phyloP scores from a whole-genome alignment of 805 yeast genomes.

The Yarrowia alimentaria region DNA sequence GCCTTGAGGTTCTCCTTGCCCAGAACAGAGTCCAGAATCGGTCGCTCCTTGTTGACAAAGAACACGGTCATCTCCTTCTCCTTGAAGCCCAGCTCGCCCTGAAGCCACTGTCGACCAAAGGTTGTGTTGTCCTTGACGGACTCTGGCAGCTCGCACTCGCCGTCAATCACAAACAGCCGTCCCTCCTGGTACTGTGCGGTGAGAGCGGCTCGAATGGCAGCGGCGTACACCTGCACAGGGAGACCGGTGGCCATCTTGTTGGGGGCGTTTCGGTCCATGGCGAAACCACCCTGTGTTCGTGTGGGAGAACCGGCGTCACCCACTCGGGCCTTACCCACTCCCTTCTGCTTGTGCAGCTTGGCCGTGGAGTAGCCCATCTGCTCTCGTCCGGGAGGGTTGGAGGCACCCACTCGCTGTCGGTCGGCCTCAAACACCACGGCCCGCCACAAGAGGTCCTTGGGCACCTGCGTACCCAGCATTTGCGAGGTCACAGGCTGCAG shows the following conservation, averaged over 20 bases:
- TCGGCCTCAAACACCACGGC: slow-evolving; percentile 93
- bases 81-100: slow-evolving; percentile 17
- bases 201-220: slow-evolving; percentile 78
- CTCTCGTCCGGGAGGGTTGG: slow-evolving; percentile 80
- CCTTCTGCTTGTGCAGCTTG: slow-evolving; percentile 86
- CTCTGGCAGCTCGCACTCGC: slow-evolving; percentile 29
- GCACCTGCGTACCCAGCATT: slow-evolving; percentile 69
- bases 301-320: slow-evolving; percentile 96
- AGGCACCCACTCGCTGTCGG: slow-evolving; percentile 81
- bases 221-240: slow-evolving; percentile 67
- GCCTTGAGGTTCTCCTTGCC: slow-evolving; percentile 42
- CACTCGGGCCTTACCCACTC: slow-evolving; percentile 89
- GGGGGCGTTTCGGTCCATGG: slow-evolving; percentile 86
- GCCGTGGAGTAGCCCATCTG: slow-evolving; percentile 81
- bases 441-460: slow-evolving; percentile 91
- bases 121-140: slow-evolving; percentile 24
- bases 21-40: slow-evolving; percentile 17
- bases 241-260: slow-evolving; percentile 80
- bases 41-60: slow-evolving; percentile 11
- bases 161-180: slow-evolving; percentile 66
- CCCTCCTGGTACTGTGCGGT: slow-evolving; percentile 79
- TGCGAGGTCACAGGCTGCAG: slow-evolving; percentile 72
- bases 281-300: slow-evolving; percentile 84
- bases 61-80: slow-evolving; percentile 25
- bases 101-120: slow-evolving; percentile 23